These are phyloP conservation scores for Gloeopeniophorella convolvens DNA, from an alignment of 768 basidiomycete genomes.

Conservation along the genomic window DNA sequence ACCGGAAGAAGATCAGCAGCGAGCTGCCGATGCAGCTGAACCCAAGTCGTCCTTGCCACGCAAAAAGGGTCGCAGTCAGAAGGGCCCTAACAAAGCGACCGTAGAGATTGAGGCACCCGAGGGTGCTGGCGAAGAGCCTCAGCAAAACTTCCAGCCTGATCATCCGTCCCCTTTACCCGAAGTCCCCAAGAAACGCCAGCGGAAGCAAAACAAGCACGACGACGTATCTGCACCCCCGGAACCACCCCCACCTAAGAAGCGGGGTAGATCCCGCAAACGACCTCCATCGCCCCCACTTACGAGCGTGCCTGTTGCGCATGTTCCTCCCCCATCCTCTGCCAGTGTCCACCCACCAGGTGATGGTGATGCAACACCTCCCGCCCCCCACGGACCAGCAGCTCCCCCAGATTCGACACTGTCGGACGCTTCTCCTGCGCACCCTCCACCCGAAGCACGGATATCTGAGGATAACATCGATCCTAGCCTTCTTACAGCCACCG, in stretches of 20 bases:
- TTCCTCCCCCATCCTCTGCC: neutral
- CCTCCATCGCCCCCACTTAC: neutral
- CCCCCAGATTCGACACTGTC: no score
- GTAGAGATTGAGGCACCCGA: neutral
- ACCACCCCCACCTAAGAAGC: slow-evolving; percentile 7
- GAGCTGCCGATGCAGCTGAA: slow-evolving; percentile 7
- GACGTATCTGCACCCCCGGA: neutral
- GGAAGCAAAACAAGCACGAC: slow-evolving; percentile 24
- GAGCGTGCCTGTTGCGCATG: neutral
- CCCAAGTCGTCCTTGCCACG: neutral
- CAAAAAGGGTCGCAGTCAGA: neutral
- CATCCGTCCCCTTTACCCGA: slow-evolving; percentile 3
- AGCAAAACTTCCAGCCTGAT: neutral
- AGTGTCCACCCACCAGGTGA: neutral
- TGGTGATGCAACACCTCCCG: neutral
- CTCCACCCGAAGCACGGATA: no score
- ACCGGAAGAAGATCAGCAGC: slow-evolving; percentile 21
- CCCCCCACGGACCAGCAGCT: no score
- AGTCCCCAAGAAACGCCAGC: slow-evolving; percentile 33
- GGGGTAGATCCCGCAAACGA: slow-evolving; percentile 20
- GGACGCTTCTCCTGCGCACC: no score
- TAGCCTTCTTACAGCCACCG: no score
- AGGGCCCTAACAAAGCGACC: neutral
- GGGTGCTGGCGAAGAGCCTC: neutral
- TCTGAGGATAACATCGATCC: no score